phyloP scores from a whole-genome alignment of 345 rosid genomes.

The Mangifera indica region DNA sequence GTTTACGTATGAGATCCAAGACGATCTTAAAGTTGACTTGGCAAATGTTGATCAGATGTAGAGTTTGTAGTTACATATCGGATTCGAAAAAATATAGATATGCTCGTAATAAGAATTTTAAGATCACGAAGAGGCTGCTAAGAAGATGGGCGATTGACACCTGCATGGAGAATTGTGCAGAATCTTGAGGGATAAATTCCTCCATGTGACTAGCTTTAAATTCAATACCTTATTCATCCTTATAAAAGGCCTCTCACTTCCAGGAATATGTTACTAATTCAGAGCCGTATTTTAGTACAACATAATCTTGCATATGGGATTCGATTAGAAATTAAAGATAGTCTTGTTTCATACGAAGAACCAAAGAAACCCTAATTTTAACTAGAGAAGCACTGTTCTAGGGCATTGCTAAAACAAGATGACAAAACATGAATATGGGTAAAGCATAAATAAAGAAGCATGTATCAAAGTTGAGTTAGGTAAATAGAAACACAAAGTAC shows the following conservation, averaged over 20 bases:
- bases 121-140: too few species aligned
- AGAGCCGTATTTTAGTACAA: not conserved
- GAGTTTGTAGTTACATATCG: too few species aligned
- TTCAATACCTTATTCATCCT: not conserved
- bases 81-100: too few species aligned
- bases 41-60: too few species aligned
- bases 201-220: conserved; percentile 16
- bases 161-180: not conserved
- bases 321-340: not conserved
- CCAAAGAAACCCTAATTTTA: conserved; percentile 15
- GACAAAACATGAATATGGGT: not conserved
- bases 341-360: conserved; percentile 7
- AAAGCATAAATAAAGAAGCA: not conserved
- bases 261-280: conserved; percentile 27
- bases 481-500: not conserved
- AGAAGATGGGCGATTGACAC: too few species aligned
- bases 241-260: conserved; percentile 10
- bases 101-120: too few species aligned
- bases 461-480: not conserved
- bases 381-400: too few species aligned
- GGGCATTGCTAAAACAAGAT: not conserved
- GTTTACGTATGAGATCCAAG: too few species aligned
- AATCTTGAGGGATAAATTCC: conserved; percentile 16
- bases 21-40: too few species aligned
- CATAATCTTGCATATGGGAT: conserved; percentile 4